Percentiles rank a stretch among this genome's conserved stretches.
phyloP scores from a whole-genome alignment of 2,329 filamentous ascomycete species.

The Emergomyces orientalis region DNA sequence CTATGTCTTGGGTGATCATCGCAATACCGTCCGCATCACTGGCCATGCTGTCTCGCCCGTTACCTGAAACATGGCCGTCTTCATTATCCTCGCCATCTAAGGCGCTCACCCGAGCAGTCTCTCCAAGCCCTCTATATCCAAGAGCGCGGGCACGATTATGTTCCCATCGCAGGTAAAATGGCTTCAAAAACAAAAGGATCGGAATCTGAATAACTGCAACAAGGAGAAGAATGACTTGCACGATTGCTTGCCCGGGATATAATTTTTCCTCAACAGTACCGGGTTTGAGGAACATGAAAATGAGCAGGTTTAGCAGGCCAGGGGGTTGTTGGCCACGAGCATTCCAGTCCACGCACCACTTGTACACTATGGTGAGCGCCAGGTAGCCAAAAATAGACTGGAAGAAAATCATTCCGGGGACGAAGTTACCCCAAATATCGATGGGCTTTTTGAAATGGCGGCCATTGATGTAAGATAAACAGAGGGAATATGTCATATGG shows the following conservation, averaged over 20 bases:
- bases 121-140: constrained; percentile 89
- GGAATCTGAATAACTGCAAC: constrained; percentile 82
- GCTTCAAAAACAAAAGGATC: constrained; percentile 86
- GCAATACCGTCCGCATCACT: constrained; percentile 74
- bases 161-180: constrained; percentile 87
- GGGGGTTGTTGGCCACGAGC: constrained; percentile 61
- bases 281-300: constrained; percentile 97
- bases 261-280: constrained; percentile 60
- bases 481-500: constrained; percentile 98
- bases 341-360: constrained; percentile 88
- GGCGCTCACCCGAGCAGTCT: constrained; percentile 78
- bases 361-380: constrained; percentile 88
- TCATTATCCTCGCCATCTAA: constrained; percentile 79
- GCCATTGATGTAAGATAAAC: constrained; percentile 85
- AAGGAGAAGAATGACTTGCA: constrained; percentile 72
- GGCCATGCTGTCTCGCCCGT: constrained; percentile 52
- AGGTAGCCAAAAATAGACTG: constrained; percentile 98
- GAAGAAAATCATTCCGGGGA: constrained; percentile 99
- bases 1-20: constrained; percentile 80
- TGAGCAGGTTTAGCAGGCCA: constrained; percentile 93
- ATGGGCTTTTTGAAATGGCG: constrained; percentile 89
- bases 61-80: constrained; percentile 49
- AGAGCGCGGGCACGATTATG: constrained; percentile 78
- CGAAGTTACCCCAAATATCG: constrained; percentile 94
- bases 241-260: constrained; percentile 63